Percentiles rank a stretch among this genome's conserved stretches.
Evolutionary conservation across 1,284 basidiomycete species (phyloP).

Genomic region (Inonotus obliquus): DNA sequence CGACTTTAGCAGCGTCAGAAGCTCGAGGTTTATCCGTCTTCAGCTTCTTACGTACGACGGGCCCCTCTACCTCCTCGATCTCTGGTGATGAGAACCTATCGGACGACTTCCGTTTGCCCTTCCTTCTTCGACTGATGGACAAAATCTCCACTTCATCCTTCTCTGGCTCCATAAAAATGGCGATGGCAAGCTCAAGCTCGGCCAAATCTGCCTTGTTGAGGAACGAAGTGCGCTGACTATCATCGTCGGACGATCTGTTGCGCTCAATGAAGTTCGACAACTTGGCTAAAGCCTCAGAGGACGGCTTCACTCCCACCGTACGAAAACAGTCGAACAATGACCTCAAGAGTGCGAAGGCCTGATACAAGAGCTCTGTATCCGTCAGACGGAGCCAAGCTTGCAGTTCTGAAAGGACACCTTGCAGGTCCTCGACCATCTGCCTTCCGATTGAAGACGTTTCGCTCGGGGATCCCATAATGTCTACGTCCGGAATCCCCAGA

Average conservation of each 20-base stretch:
- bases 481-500: conserved; percentile 29
- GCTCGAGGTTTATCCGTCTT: background rate
- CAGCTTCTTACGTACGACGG: background rate
- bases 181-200: conserved; percentile 54
- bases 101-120: background rate
- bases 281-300: conserved; percentile 46
- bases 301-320: conserved; percentile 48
- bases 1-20: background rate
- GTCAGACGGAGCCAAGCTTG: conserved; percentile 86
- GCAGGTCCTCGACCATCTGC: conserved; percentile 74
- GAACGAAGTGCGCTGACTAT: conserved; percentile 49
- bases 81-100: conserved; percentile 3
- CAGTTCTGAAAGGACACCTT: conserved; percentile 74
- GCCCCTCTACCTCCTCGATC: background rate
- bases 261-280: conserved; percentile 54
- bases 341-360: conserved; percentile 79
- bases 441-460: conserved; percentile 50
- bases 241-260: conserved; percentile 37
- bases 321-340: conserved; percentile 70
- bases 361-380: conserved; percentile 83
- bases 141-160: conserved; percentile 47
- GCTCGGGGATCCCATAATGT: conserved; percentile 28
- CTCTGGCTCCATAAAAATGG: conserved; percentile 43
- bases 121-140: background rate
- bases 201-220: conserved; percentile 40